A percentile compares a stretch with the other conserved stretches of the same genome.
Conservation (phyloP, 768 basidiomycete species). For the Fistulinella prunicolor region DNA sequence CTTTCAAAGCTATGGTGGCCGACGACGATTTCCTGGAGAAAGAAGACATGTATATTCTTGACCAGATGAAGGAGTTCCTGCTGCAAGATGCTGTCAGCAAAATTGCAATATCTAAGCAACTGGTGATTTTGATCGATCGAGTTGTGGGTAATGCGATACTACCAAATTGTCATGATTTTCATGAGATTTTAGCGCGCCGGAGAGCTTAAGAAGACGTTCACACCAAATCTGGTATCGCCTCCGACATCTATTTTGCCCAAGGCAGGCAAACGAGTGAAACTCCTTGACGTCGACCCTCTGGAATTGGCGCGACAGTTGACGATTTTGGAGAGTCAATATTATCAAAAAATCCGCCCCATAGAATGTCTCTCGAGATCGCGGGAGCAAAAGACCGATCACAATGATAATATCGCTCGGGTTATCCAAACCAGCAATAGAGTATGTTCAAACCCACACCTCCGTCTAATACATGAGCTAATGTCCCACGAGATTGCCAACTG, state of each 20-base stretch:
- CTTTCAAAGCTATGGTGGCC: constrained; percentile 83
- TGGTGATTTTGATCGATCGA: constrained; percentile 73
- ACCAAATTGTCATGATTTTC: constrained; percentile 5
- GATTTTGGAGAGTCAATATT: constrained; percentile 82
- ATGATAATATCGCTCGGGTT: constrained; percentile 82
- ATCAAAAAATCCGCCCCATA: constrained; percentile 83
- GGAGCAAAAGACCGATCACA: constrained; percentile 67
- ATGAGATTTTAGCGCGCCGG: constrained; percentile 45
- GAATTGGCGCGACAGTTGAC: constrained; percentile 94
- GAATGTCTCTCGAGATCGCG: constrained; percentile 87
- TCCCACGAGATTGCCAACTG: constrained; percentile 79
- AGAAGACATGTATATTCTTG: constrained; percentile 79
- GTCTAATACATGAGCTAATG: constrained; percentile 1
- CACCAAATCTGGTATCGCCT: constrained; percentile 54
- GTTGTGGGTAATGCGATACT: constrained; percentile 51
- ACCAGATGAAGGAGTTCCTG: constrained; percentile 79
- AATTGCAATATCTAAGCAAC: constrained; percentile 69
- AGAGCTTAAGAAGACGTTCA: constrained; percentile 54
- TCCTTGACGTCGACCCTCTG: constrained; percentile 82
- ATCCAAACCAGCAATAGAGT: constrained; percentile 89
- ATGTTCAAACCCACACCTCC: constrained; percentile 18
- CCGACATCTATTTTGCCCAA: constrained; percentile 78
- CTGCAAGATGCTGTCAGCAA: constrained; percentile 60
- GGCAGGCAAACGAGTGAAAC: constrained; percentile 66
- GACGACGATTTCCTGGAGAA: constrained; percentile 83